Conservation (phyloP, 805 yeast species). For the Candida cerambycidarum region DNA sequence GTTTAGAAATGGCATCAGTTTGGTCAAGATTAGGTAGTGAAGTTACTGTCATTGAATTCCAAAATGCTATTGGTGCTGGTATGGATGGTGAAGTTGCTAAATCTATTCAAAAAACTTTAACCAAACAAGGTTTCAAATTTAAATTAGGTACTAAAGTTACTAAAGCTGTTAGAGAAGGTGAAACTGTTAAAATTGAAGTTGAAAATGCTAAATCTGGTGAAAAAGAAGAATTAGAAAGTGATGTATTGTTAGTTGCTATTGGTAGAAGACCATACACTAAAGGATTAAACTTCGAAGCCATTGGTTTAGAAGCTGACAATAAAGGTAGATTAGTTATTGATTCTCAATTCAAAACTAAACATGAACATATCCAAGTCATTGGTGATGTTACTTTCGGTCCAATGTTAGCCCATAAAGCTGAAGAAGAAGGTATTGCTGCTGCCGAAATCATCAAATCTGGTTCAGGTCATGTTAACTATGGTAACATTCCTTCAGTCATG, state of each 20-base stretch:
- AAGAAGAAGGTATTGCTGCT: constrained; percentile 99
- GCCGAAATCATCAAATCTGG: constrained; percentile 92
- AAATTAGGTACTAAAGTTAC: constrained; percentile 89
- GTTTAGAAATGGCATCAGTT: constrained; percentile 98
- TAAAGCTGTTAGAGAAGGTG: constrained; percentile 86
- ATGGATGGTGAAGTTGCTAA: constrained; percentile 97
- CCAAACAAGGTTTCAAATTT: constrained; percentile 94
- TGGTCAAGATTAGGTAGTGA: constrained; percentile 93
- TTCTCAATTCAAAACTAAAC: constrained; percentile 87
- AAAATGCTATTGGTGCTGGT: constrained; percentile 91
- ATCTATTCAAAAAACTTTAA: constrained; percentile 80
- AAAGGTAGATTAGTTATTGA: constrained; percentile 94
- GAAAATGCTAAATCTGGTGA: constrained; percentile 88
- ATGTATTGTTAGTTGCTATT: constrained; percentile 92
- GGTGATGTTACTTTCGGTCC: constrained; percentile 99
- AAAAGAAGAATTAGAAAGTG: constrained; percentile 78
- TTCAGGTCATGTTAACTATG: constrained; percentile 97
- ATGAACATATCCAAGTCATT: constrained; percentile 91
- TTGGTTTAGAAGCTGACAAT: constrained; percentile 89
- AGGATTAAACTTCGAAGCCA: constrained; percentile 83
- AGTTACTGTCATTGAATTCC: constrained; percentile 93
- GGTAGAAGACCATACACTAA: constrained; percentile 98
- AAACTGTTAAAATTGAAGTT: constrained; percentile 77
- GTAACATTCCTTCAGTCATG: constrained; percentile 97
- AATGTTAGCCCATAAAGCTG: constrained; percentile 99